phyloP scores from a whole-genome alignment of 306 rosid genomes.

The Trifolium subterraneum region DNA sequence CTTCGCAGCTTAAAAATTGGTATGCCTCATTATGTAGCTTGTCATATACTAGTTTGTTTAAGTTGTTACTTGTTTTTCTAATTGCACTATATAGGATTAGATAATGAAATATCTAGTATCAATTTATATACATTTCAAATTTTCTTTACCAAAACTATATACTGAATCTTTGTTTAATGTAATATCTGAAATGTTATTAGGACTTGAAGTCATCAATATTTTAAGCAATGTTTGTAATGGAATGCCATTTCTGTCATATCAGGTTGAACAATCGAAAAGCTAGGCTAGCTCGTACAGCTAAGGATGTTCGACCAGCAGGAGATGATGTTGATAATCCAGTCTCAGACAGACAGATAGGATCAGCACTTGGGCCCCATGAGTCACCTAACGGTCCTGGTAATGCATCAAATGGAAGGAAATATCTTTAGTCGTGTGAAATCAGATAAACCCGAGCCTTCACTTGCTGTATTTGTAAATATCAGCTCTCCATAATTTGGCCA shows the following conservation, averaged over 20 bases:
- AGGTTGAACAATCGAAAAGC: conserved; percentile 98
- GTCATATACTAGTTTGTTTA: background rate
- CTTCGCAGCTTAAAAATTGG: conserved; percentile 94
- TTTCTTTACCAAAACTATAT: conserved; percentile 30
- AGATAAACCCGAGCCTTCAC: conserved; percentile 45
- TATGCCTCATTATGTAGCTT: conserved; percentile 34
- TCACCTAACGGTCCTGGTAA: conserved; percentile 62
- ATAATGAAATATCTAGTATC: conserved; percentile 13
- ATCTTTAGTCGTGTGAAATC: conserved; percentile 42
- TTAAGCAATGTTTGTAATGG: conserved; percentile 8
- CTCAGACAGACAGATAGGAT: conserved; percentile 61
- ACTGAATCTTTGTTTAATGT: conserved; percentile 18
- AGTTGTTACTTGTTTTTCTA: conserved; percentile 25
- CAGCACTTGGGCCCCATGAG: conserved; percentile 49
- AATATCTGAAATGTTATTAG: conserved; percentile 20
- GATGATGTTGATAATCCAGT: conserved; percentile 55
- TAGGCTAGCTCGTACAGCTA: conserved; percentile 84
- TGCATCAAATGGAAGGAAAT: conserved; percentile 52
- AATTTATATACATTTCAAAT: conserved; percentile 24
- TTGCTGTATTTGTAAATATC: conserved; percentile 42
- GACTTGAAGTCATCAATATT: conserved; percentile 32
- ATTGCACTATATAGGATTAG: conserved; percentile 27
- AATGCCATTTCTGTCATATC: conserved; percentile 33
- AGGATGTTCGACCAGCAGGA: conserved; percentile 59
- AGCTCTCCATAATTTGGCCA: conserved; percentile 52